A percentile compares a stretch with the other conserved stretches of the same genome.
These are phyloP conservation scores for Penstemon eatonii DNA, from an alignment of 257 asterid genomes.

Conservation along the genomic window DNA sequence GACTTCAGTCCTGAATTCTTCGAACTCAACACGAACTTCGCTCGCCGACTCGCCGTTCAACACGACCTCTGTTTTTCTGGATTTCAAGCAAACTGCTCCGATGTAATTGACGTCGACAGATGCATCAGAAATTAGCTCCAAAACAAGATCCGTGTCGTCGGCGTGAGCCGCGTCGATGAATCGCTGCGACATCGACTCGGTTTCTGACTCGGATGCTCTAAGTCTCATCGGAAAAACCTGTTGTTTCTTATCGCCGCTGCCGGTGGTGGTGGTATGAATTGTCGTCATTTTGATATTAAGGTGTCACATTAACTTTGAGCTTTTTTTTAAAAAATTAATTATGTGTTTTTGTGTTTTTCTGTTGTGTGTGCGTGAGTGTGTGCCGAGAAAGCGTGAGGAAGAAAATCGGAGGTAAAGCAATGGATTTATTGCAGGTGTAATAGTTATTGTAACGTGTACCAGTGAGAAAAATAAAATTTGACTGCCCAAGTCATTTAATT, in stretches of 20 bases:
- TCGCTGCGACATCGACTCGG: conserved; percentile 54
- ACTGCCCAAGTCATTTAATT: neutral
- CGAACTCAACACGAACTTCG: conserved; percentile 55
- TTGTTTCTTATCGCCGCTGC: conserved; percentile 29
- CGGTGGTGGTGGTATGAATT: conserved; percentile 24
- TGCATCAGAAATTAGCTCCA: conserved; percentile 46
- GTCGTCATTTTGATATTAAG: conserved; percentile 27
- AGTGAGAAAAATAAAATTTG: neutral
- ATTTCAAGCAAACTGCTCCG: conserved; percentile 61
- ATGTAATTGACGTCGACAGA: conserved; percentile 59
- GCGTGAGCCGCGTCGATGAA: conserved; percentile 60
- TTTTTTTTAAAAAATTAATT: neutral
- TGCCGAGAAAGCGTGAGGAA: conserved; percentile 13
- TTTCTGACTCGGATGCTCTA: conserved; percentile 23
- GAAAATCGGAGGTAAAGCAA: neutral
- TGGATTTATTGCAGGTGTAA: neutral
- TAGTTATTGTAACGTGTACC: no score
- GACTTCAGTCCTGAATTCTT: conserved; percentile 80
- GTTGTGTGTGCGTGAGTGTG: neutral
- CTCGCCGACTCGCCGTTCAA: conserved; percentile 59
- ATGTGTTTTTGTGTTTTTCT: neutral
- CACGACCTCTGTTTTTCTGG: conserved; percentile 58
- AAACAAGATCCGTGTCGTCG: conserved; percentile 44
- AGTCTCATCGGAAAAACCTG: conserved; percentile 38
- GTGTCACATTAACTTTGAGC: conserved; percentile 15